A percentile compares a stretch with the other conserved stretches of the same genome.
These are phyloP conservation scores for Trypanosoma caninum DNA, from an alignment of 208 protist genomes.

Conservation along the genomic window DNA sequence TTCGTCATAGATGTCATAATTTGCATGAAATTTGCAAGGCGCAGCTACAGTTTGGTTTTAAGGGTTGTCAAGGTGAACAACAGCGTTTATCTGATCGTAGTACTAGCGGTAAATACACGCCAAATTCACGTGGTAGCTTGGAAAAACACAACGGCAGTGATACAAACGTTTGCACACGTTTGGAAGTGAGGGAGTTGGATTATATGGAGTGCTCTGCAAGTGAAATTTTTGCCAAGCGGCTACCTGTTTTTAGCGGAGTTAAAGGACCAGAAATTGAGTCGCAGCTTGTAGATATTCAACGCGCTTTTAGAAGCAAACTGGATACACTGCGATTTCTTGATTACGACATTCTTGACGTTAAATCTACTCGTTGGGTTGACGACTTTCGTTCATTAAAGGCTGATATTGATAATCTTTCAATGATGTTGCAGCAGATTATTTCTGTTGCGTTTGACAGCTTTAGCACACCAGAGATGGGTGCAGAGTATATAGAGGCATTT, in stretches of 20 bases:
- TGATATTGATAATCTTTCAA: conserved; percentile 95
- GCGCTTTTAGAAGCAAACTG: conserved; percentile 91
- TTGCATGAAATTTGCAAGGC: conserved; percentile 96
- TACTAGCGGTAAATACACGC: conserved; percentile 20
- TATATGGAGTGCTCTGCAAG: conserved; percentile 24
- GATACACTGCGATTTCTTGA: conserved; percentile 87
- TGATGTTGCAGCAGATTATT: conserved; percentile 97
- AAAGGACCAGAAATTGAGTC: conserved; percentile 94
- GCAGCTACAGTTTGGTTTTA: conserved; percentile 96
- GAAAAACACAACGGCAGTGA: not conserved
- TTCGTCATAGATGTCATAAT: conserved; percentile 96
- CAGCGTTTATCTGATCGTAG: conserved; percentile 20
- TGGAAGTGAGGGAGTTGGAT: conserved; percentile 76
- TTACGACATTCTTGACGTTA: conserved; percentile 97
- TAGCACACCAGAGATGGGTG: conserved; percentile 82
- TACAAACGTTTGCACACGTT: conserved; percentile 17
- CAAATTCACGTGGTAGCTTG: conserved; percentile 3
- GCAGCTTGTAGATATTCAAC: conserved; percentile 94
- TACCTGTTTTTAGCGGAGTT: conserved; percentile 94
- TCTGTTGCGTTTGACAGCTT: conserved; percentile 94
- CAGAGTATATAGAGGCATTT: conserved; percentile 97
- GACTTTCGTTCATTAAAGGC: conserved; percentile 96
- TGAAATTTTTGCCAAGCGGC: conserved; percentile 54
- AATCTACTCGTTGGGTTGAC: conserved; percentile 96
- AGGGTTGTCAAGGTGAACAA: conserved; percentile 28